Conservation (phyloP, 2,329 filamentous ascomycete species). For the Pyricularia pennisetigena region DNA sequence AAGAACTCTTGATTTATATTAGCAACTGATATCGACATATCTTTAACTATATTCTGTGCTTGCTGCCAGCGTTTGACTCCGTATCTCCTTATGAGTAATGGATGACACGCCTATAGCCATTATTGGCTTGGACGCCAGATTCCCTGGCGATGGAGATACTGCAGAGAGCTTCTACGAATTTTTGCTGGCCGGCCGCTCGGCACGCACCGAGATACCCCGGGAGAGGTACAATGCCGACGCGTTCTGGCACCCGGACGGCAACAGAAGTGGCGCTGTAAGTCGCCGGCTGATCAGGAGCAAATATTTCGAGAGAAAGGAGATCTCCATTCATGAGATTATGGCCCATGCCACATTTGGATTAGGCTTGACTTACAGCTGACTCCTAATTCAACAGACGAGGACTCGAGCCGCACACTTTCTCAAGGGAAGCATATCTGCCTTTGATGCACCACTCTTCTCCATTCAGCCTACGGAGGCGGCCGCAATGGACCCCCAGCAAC, state of each 20-base stretch:
- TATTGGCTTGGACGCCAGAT: conserved; percentile 15
- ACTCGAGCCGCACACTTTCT: conserved; percentile 6
- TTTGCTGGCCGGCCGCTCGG: conserved; percentile 17
- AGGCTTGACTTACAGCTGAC: not conserved
- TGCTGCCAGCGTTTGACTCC: not conserved
- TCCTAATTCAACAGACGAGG: not conserved
- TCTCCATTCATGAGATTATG: no score
- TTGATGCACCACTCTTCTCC: conserved; percentile 59
- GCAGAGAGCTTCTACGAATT: conserved; percentile 18
- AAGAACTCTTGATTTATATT: not conserved
- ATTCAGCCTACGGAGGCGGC: conserved; percentile 58
- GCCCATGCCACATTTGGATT: no score
- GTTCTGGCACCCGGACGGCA: conserved; percentile 19
- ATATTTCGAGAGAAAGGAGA: no score
- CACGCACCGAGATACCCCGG: conserved; percentile 14
- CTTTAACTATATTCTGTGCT: not conserved
- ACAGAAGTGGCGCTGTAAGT: conserved; percentile 16
- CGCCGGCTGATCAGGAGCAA: not conserved
- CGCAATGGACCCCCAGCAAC: conserved; percentile 57
- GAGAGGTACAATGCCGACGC: conserved; percentile 20
- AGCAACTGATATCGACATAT: not conserved
- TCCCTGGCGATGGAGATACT: conserved; percentile 17
- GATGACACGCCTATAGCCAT: conserved; percentile 17
- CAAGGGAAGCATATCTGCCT: conserved; percentile 17
- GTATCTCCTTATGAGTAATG: not conserved